Conservation (phyloP, 2,329 filamentous ascomycete species). For the Aspergillus alliaceus region DNA sequence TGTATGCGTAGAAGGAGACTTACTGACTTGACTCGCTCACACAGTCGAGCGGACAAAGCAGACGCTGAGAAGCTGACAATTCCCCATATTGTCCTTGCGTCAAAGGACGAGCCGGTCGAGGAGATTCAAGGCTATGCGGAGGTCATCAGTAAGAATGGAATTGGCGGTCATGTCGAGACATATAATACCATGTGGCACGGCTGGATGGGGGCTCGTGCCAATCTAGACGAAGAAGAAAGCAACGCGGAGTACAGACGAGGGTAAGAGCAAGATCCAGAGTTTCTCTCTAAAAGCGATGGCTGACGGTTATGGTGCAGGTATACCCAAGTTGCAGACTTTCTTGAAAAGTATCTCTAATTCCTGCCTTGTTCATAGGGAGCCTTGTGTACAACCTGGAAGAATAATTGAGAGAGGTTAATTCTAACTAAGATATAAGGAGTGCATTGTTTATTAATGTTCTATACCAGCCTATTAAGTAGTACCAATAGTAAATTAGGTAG, state of each 20-base stretch:
- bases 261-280: constrained; percentile 7
- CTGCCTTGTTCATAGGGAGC: too few relatives aligned
- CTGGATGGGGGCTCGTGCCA: constrained; percentile 69
- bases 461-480: too few relatives aligned
- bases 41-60: constrained; percentile 48
- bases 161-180: constrained; percentile 63
- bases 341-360: constrained; percentile 21
- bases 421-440: too few relatives aligned
- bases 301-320: constrained; percentile 9
- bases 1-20: neutral
- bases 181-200: constrained; percentile 69
- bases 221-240: constrained; percentile 56
- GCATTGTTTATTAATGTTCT: too few relatives aligned
- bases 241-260: constrained; percentile 63
- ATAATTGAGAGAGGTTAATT: too few relatives aligned
- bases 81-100: constrained; percentile 64
- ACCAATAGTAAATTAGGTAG: too few relatives aligned
- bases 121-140: constrained; percentile 54
- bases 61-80: constrained; percentile 63
- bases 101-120: constrained; percentile 61
- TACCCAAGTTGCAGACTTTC: constrained; percentile 24
- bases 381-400: too few relatives aligned
- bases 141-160: constrained; percentile 49
- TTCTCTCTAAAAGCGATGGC: neutral
- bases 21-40: neutral